Base-by-base conservation (phyloP, 2,329 filamentous ascomycete species). In the Atkinsonella hypoxylon region DNA sequence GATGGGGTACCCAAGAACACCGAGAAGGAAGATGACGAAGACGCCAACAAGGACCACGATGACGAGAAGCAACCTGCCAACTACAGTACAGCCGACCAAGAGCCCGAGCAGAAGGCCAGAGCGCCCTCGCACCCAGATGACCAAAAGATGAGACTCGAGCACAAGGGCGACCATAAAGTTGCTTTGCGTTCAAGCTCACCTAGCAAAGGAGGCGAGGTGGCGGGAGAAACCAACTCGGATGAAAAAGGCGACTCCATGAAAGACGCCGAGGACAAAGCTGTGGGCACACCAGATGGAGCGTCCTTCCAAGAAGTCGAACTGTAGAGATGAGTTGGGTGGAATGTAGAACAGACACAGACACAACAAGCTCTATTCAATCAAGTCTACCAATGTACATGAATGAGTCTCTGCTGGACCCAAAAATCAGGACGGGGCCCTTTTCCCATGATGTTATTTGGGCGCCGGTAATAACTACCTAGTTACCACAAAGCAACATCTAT, bases 221-320 rank as follows among this genome's bases (percentile, higher is more conserved):
- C 58, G n/a, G 59, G 63, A 39, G 53, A 58, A 4, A 59, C 61
- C 15, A 59, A 65, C 15, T 58, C 61, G 7, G 61, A 62, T 15
- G 66, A 68, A 7, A 62, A 65, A 30, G 62, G 57, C 8, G 64
- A 64, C 4, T 63, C 65, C 6, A 58, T 60, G 6, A 61, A 62
- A 6, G 65, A 67, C 12, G 61, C 65, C 3, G 60, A 60, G 40
- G 64, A 63, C 15, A 74, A 71, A 54, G 65, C 70, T 0, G 66
- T 69, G 15, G 65, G 69, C 41, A 77, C 76, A 7, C 73, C 78
- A 17, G 78, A 80, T 55, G 74, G 76, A 0, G 71, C 72, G 5
- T 78, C 78, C n/a, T 83, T 83, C 63, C 79, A 83, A 58, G 78
- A 83, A 57, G 79, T 83, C 45, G 77, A 76, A 53, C 66, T 83